phyloP scores from a whole-genome alignment of 2,329 filamentous ascomycete genomes.

The Nigrospora sphaerica region DNA sequence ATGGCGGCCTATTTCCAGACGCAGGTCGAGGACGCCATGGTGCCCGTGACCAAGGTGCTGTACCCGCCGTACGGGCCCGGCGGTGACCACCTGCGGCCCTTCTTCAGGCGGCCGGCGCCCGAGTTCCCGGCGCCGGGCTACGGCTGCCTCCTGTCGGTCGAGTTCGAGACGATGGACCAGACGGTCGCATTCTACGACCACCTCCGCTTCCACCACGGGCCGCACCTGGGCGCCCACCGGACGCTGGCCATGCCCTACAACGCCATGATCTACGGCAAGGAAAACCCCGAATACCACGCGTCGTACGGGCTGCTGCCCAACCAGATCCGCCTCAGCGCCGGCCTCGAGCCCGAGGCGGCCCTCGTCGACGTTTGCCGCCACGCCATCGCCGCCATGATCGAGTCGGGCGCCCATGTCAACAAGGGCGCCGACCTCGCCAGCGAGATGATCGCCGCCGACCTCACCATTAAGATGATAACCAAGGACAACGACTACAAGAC shows the following conservation, averaged over 20 bases:
- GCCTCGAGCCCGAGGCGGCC: conserved; percentile 35
- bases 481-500: not conserved
- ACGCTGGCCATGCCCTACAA: conserved; percentile 43
- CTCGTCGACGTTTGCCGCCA: conserved; percentile 20
- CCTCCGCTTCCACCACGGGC: conserved; percentile 40
- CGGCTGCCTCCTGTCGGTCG: conserved; percentile 46
- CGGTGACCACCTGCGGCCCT: conserved; percentile 7
- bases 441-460: not conserved
- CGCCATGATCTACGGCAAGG: conserved; percentile 32
- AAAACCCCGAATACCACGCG: conserved; percentile 28
- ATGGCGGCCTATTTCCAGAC: conserved; percentile 31
- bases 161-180: conserved; percentile 34
- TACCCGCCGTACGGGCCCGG: conserved; percentile 30
- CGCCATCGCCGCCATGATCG: conserved; percentile 1
- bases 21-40: conserved; percentile 18
- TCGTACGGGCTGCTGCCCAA: conserved; percentile 29
- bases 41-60: conserved; percentile 30
- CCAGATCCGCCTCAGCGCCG: conserved; percentile 38
- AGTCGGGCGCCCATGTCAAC: conserved; percentile 1
- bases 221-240: conserved; percentile 45
- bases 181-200: conserved; percentile 42
- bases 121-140: conserved; percentile 44
- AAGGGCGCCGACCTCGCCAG: conserved; percentile 1
- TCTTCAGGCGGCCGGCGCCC: conserved; percentile 27
- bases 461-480: too few species aligned